These are phyloP conservation scores for Aspergillus calidoustus DNA, from an alignment of 2,329 filamentous ascomycete genomes.

Conservation along the genomic window DNA sequence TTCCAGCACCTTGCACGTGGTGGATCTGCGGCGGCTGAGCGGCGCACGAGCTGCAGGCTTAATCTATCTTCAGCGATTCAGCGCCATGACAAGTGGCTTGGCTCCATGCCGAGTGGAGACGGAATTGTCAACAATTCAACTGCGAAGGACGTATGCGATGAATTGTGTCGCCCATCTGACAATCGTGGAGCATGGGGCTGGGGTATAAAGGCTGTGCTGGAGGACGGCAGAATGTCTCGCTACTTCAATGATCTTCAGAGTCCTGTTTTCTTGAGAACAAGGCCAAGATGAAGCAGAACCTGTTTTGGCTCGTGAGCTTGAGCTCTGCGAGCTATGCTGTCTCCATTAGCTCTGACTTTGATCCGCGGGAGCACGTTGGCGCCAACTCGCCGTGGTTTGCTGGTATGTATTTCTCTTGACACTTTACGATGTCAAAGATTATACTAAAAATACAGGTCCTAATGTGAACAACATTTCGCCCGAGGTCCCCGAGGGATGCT, in stretches of 20 bases:
- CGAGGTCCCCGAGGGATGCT: constrained; percentile 14
- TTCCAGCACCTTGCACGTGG: constrained; percentile 19
- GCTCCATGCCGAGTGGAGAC: not conserved
- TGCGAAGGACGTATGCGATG: not conserved
- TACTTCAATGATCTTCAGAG: not conserved
- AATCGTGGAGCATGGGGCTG: not conserved
- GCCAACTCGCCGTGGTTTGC: constrained; percentile 60
- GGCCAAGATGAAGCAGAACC: constrained; percentile 14
- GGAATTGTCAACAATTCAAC: not conserved
- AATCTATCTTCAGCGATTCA: constrained; percentile 12
- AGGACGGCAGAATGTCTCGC: not conserved
- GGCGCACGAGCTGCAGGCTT: constrained; percentile 8
- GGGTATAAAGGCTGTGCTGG: not conserved
- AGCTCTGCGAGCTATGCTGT: constrained; percentile 15
- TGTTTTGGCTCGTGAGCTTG: constrained; percentile 17
- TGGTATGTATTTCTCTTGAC: constrained; percentile 47
- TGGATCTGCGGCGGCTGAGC: constrained; percentile 15
- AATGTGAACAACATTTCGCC: constrained; percentile 18
- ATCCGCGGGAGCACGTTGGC: constrained; percentile 56
- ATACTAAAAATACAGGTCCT: constrained; percentile 8
- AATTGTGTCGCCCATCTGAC: not conserved
- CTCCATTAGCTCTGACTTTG: constrained; percentile 4
- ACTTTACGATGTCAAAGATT: not conserved
- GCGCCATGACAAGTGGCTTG: not conserved
- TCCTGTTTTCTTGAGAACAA: not conserved